Percentiles rank a stretch among this genome's conserved stretches.
These are phyloP conservation scores for Carallia brachiata DNA, from an alignment of 345 rosid genomes.

Conservation along the genomic window DNA sequence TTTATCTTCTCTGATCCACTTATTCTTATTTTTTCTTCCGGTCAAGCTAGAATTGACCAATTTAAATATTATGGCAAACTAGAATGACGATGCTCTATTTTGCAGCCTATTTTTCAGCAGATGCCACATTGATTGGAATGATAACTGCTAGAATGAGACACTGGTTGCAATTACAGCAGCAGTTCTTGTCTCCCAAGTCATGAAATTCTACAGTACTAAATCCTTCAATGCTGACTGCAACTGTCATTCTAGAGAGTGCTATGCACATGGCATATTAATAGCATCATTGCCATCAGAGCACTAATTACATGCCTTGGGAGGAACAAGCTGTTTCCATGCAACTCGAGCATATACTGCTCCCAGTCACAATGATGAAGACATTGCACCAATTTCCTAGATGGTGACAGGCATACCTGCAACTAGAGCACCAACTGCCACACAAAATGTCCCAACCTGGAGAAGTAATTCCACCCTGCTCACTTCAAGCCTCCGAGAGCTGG, in stretches of 20 bases:
- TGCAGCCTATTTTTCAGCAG: no score
- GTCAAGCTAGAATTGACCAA: background rate
- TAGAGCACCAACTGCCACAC: constrained; percentile 85
- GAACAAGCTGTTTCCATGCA: background rate
- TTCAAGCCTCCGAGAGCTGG: constrained; percentile 93
- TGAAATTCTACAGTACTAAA: background rate
- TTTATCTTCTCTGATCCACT: background rate
- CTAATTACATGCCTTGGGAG: constrained; percentile 1
- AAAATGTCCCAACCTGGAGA: constrained; percentile 95
- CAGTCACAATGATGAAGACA: background rate
- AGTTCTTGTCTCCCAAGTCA: background rate
- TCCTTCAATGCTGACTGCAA: background rate
- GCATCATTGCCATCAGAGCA: background rate
- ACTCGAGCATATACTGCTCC: background rate
- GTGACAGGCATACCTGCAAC: constrained; percentile 59
- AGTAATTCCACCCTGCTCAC: constrained; percentile 94
- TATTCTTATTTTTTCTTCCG: background rate
- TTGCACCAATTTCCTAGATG: constrained; percentile 3
- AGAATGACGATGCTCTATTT: no score
- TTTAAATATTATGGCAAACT: no score
- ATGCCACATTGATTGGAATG: no score
- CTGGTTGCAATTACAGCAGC: background rate
- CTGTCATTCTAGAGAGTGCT: background rate
- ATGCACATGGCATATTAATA: background rate
- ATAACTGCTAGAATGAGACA: background rate